Conservation (phyloP, 1,284 basidiomycete species). For the Apiotrichum sp. region DNA sequence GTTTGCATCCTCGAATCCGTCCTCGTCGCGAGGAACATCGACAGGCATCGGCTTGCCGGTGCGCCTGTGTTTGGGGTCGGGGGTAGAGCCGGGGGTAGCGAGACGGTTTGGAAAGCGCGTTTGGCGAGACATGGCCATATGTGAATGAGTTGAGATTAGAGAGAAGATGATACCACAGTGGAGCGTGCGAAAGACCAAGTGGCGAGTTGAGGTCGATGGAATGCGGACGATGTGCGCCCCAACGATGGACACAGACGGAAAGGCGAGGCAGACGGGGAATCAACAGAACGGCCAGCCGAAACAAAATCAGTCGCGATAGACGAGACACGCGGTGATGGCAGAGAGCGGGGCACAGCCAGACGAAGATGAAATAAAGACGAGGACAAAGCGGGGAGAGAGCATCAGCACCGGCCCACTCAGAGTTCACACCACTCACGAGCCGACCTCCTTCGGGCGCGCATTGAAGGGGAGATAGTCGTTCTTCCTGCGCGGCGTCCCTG, state of each 20-base stretch:
- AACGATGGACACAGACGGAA: too few species aligned
- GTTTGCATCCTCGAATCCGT: conserved; percentile 78
- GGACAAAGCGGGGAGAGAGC: background rate
- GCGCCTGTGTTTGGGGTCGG: conserved; percentile 23
- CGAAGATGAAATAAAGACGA: too few species aligned
- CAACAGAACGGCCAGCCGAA: too few species aligned
- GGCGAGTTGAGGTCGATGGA: too few species aligned
- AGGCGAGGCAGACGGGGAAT: too few species aligned
- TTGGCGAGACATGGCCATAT: background rate
- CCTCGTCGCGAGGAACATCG: conserved; percentile 62
- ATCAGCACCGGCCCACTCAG: background rate
- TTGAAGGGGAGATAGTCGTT: conserved; percentile 36
- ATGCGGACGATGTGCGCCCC: too few species aligned
- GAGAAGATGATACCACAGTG: too few species aligned
- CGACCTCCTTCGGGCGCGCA: conserved; percentile 35
- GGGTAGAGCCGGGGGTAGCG: background rate
- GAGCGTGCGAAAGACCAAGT: too few species aligned
- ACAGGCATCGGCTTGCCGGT: conserved; percentile 39
- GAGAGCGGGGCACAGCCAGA: too few species aligned
- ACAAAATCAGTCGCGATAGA: too few species aligned
- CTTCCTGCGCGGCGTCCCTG: conserved; percentile 6
- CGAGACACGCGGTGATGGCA: too few species aligned
- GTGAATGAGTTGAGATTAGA: too few species aligned
- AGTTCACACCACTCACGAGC: conserved; percentile 34
- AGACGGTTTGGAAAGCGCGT: background rate